A percentile compares a stretch with the other conserved stretches of the same genome.
These are phyloP conservation scores for Cyberlindnera americana DNA, from an alignment of 805 yeast genomes.

Conservation along the genomic window DNA sequence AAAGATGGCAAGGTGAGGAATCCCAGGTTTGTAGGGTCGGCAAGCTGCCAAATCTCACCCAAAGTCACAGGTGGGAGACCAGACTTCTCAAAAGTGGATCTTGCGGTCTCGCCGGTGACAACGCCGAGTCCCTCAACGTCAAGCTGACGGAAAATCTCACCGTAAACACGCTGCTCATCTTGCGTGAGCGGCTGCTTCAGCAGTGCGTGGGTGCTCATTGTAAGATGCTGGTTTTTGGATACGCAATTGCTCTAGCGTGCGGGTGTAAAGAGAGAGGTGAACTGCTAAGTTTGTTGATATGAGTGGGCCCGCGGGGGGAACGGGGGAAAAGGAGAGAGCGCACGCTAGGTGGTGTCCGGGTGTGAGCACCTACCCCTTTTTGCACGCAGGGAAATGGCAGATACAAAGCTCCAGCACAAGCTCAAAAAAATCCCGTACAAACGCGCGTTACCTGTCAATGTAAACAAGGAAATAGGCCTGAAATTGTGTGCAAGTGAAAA, in stretches of 20 bases:
- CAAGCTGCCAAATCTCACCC: slow-evolving; percentile 91
- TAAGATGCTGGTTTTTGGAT: background rate
- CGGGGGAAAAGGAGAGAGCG: too few relatives aligned
- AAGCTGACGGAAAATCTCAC: slow-evolving; percentile 71
- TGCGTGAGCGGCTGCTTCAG: slow-evolving; percentile 45
- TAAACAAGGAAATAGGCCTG: too few relatives aligned
- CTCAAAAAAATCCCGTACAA: too few relatives aligned
- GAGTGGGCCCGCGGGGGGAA: background rate
- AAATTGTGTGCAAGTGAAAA: background rate
- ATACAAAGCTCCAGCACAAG: background rate
- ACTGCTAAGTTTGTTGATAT: background rate
- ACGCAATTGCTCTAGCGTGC: too few relatives aligned
- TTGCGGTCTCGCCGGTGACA: slow-evolving; percentile 84
- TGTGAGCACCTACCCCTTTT: too few relatives aligned
- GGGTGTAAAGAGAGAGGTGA: too few relatives aligned
- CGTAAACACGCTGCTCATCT: slow-evolving; percentile 73
- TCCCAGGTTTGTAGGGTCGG: slow-evolving; percentile 89
- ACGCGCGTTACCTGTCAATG: too few relatives aligned
- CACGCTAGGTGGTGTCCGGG: too few relatives aligned
- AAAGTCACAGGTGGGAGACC: slow-evolving; percentile 74
- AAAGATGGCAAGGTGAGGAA: slow-evolving; percentile 78
- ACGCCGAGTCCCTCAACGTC: slow-evolving; percentile 78
- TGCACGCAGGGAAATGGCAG: background rate
- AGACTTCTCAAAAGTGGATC: slow-evolving; percentile 78
- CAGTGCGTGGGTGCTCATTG: slow-evolving; percentile 10